phyloP scores from a whole-genome alignment of 441 rosid species.

The Hura crepitans region DNA sequence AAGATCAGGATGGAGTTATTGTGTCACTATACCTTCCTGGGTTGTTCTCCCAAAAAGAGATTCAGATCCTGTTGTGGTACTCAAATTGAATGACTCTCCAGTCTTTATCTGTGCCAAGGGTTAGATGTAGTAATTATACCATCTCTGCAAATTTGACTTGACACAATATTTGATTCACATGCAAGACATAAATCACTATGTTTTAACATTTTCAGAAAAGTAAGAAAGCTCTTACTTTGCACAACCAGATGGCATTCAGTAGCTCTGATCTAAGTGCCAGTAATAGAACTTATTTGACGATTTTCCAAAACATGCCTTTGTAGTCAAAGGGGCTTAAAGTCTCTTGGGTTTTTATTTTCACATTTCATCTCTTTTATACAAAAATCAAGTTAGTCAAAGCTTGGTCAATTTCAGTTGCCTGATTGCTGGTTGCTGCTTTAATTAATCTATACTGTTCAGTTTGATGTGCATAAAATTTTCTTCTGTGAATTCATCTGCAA shows the following conservation, averaged over 20 bases:
- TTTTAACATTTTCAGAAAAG: not conserved
- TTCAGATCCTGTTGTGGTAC: slow-evolving; percentile 98
- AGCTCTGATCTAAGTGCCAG: not conserved
- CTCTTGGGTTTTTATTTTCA: not conserved
- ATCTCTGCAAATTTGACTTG: slow-evolving; percentile 18
- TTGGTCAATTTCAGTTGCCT: not conserved
- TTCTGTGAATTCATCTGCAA: not conserved
- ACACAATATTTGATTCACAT: slow-evolving; percentile 13
- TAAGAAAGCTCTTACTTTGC: not conserved
- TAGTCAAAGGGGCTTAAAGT: not conserved
- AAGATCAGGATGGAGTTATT: slow-evolving; percentile 94
- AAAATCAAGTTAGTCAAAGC: not conserved
- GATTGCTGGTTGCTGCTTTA: not conserved
- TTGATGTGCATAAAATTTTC: not conserved
- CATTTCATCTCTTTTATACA: not conserved
- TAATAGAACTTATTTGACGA: slow-evolving; percentile 1
- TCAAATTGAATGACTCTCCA: slow-evolving; percentile 27
- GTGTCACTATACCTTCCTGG: slow-evolving; percentile 90
- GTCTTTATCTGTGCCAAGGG: slow-evolving; percentile 30
- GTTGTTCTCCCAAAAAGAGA: slow-evolving; percentile 78
- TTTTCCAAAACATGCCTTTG: not conserved
- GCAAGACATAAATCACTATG: slow-evolving; percentile 8
- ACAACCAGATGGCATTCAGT: not conserved
- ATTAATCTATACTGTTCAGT: not conserved
- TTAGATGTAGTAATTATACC: slow-evolving; percentile 31